Base-by-base conservation (phyloP, 2,329 filamentous ascomycete species). In the Paecilomyces niveus region DNA sequence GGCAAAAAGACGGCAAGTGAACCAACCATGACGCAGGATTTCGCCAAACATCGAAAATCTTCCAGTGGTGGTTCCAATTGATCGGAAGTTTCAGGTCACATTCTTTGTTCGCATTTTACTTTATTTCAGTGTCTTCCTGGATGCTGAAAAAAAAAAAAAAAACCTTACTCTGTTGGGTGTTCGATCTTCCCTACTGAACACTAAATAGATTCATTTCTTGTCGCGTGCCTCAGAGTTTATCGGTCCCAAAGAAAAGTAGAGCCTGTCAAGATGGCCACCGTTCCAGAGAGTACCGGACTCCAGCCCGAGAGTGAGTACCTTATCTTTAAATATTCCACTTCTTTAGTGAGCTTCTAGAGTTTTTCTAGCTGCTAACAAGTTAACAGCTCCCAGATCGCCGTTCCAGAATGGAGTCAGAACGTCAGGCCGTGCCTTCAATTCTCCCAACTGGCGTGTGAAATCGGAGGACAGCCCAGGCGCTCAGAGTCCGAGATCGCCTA, bases 391-490 rank as follows among this genome's bases (percentile, higher is more conserved):
- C 22, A 69, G 69, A 57, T 64, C 65, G 13, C 63, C 69, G 24
- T 67, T 64, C 56, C 65, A 70, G 33, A 73, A 69, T 67, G 68
- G 68, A 22, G 68, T 72, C 31, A 64, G 72, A 54, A 70, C 72
- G 13, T 70, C 65, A 53, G 72, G 72, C 33, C 71, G 72, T 59
- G 72, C 72, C 51, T 74, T 75, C 63, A 69, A 72, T 59, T 75
- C 72, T 1, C 60, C 66, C 53, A 77, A 77, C 62, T 77, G 75
- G 75, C 75, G 75, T 24, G 62, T 71, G 55, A 77, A 76, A 65
- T 63, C 62, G 21, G 71, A 75, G 57, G 70, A 71, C 32, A 72
- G 69, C 58, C 70, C 74, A 2, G 68, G 67, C 45, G 62, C 61
- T 21, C 64, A 67, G 9, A 65, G 64, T 33, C 65, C 66, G 53